Percentiles rank a stretch among this genome's conserved stretches.
These are phyloP conservation scores for Phytophthora idaei DNA, from an alignment of 352 stramenopile genomes.

Conservation along the genomic window DNA sequence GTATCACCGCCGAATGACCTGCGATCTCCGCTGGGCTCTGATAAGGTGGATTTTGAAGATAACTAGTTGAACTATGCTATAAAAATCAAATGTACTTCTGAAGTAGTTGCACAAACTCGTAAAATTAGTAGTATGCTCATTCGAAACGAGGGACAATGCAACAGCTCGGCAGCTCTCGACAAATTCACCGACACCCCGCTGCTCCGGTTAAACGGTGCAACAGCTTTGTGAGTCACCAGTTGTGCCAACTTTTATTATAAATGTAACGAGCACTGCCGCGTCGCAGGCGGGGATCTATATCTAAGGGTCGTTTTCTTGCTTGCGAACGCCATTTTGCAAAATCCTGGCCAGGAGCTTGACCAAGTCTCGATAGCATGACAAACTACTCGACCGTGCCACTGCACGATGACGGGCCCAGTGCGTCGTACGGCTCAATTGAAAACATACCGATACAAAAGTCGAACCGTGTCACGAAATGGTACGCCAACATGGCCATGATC, in stretches of 20 bases:
- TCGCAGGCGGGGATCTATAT: slow-evolving; percentile 7
- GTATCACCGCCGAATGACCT: slow-evolving; percentile 40
- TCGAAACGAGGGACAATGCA: too few relatives aligned
- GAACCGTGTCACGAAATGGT: slow-evolving; percentile 44
- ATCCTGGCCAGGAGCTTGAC: neutral
- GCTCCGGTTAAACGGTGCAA: too few relatives aligned
- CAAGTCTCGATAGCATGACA: slow-evolving; percentile 2
- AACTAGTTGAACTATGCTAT: slow-evolving; percentile 12
- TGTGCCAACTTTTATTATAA: too few relatives aligned
- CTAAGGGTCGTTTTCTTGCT: neutral
- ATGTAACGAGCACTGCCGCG: neutral
- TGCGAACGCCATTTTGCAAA: neutral
- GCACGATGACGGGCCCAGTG: slow-evolving; percentile 7
- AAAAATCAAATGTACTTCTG: neutral
- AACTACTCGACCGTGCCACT: slow-evolving; percentile 31
- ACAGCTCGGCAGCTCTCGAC: too few relatives aligned
- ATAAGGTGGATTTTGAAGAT: slow-evolving; percentile 43
- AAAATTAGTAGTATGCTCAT: too few relatives aligned
- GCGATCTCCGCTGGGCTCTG: slow-evolving; percentile 53
- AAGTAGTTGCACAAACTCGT: neutral
- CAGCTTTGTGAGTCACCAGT: too few relatives aligned
- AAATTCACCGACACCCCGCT: too few relatives aligned
- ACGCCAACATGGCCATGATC: slow-evolving; percentile 73
- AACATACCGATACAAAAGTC: slow-evolving; percentile 5
- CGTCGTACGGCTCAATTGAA: slow-evolving; percentile 26